Evolutionary conservation across 768 basidiomycete species (phyloP).

Genomic region (button mushroom (Agaricus bisporus)): DNA sequence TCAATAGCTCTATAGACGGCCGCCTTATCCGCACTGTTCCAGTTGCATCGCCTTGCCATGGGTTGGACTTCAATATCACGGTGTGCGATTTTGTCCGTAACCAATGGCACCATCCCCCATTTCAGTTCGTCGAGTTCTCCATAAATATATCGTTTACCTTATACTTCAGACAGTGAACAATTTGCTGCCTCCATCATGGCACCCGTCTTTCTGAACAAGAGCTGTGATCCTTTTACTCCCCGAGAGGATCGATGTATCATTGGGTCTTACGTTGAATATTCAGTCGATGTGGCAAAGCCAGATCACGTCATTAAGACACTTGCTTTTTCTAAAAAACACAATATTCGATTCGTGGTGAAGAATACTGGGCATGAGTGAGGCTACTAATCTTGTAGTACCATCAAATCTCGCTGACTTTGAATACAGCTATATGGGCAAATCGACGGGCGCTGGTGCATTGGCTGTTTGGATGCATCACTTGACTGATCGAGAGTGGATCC

Average conservation of each 20-base stretch:
- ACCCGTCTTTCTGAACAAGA: slow-evolving; percentile 13
- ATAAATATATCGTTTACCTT: neutral
- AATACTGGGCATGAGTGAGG: slow-evolving; percentile 19
- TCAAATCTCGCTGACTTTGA: neutral
- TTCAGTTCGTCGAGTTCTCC: slow-evolving; percentile 1
- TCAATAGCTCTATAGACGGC: slow-evolving; percentile 14
- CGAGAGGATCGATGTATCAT: slow-evolving; percentile 12
- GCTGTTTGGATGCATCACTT: slow-evolving; percentile 17
- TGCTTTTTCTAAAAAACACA: slow-evolving; percentile 16
- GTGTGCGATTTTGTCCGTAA: neutral
- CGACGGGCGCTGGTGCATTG: slow-evolving; percentile 17
- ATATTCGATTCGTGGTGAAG: slow-evolving; percentile 19
- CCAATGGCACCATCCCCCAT: slow-evolving; percentile 1
- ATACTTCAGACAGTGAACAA: neutral
- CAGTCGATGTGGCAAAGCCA: slow-evolving; percentile 14
- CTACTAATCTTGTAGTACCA: neutral
- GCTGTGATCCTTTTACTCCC: slow-evolving; percentile 13
- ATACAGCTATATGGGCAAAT: slow-evolving; percentile 16
- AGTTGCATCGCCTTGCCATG: slow-evolving; percentile 5
- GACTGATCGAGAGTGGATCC: slow-evolving; percentile 13
- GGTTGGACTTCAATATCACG: neutral
- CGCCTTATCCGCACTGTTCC: slow-evolving; percentile 9
- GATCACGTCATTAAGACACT: slow-evolving; percentile 18
- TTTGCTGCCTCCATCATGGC: slow-evolving; percentile 7
- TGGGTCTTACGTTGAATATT: slow-evolving; percentile 12